Evolutionary conservation across 2,329 filamentous ascomycete species (phyloP), one percentile per base, ranked within the genome.

Genomic region (Xylogone sp.): DNA sequence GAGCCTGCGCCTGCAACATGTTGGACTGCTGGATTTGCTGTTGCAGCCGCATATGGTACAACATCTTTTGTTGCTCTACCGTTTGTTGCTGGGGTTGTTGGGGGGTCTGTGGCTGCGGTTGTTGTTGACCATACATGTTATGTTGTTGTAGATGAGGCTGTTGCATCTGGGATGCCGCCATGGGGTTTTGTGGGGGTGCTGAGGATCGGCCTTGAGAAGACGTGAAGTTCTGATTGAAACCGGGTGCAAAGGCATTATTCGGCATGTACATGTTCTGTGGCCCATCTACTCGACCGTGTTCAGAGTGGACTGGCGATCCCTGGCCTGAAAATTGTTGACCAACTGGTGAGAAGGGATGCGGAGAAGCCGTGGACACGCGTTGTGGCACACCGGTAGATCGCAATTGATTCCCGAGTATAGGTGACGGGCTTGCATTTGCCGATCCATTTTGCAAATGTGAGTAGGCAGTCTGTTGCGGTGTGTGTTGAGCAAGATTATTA

Each of bases 281-380:
- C 8, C 88, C 91, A 51, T 77, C 77, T 29, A 79, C 76, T 51
- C 78, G 72, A 22, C 77, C 79, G 60, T 90, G 86, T 56, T 94
- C 88, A 21, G 88, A 87, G 4, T 87, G 83, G 16, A 87, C 82
- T 10, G 90, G 88, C 2, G 90, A 94, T 53, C 86, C 79, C 64
- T 92, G 88, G 16, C 80, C 71, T 34, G 77, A 80, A 62, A 90
- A 88, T 64, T 88, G 87, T 60, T 87, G 86, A 27, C 81, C 79
- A 52, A 85, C 84, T 16, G 88, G 88, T 1, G 88, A 92, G 68
- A 95, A 96, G 1, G 90, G 90, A 69, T 94, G 93, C 3, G 94
- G 93, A 27, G 94, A 97, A 43, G 90, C 87, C 44, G 93, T 97
- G 58, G 91, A 87, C 69, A 97, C 90, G 64, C 91, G 78, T 66